phyloP scores from a whole-genome alignment of 1,139 yeast genomes.

The Groenewaldozyma sp. region DNA sequence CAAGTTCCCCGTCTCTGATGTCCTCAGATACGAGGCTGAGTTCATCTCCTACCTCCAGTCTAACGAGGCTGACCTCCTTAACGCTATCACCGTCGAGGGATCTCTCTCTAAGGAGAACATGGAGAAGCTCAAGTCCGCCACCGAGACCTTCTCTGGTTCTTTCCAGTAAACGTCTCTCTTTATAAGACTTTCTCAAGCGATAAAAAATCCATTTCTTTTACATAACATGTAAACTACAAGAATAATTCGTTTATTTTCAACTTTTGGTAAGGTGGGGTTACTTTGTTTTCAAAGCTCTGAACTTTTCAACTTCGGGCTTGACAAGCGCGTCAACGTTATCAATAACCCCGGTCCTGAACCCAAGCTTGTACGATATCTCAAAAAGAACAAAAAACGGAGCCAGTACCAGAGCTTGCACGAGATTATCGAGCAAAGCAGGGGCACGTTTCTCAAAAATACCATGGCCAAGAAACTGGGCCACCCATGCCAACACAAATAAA shows the following conservation, averaged over 20 bases:
- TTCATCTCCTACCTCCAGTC: slow-evolving; percentile 83
- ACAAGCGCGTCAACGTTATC: slow-evolving; percentile 47
- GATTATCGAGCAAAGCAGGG: slow-evolving; percentile 79
- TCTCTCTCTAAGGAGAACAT: slow-evolving; percentile 81
- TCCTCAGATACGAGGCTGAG: slow-evolving; percentile 85
- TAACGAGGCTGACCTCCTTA: slow-evolving; percentile 75
- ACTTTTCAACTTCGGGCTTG: slow-evolving; percentile 23
- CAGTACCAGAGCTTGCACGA: slow-evolving; percentile 74
- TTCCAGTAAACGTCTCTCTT: slow-evolving; percentile 35
- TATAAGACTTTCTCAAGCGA: not conserved
- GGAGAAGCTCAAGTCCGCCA: slow-evolving; percentile 79
- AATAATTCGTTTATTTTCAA: not conserved
- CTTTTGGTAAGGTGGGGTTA: no score
- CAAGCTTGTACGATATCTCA: slow-evolving; percentile 62
- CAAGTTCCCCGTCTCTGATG: slow-evolving; percentile 71
- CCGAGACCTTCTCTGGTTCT: slow-evolving; percentile 87
- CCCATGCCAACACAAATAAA: slow-evolving; percentile 38
- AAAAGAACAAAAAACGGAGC: slow-evolving; percentile 87
- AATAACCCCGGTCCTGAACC: slow-evolving; percentile 48
- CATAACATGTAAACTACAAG: not conserved
- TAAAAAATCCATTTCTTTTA: slow-evolving; percentile 1
- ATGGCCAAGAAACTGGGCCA: slow-evolving; percentile 85
- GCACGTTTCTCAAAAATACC: slow-evolving; percentile 71
- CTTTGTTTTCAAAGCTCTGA: slow-evolving; percentile 13
- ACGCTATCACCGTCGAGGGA: slow-evolving; percentile 82